These are phyloP conservation scores for Metschnikowia drakensbergensis DNA, from an alignment of 805 yeast species.

Conservation along the genomic window DNA sequence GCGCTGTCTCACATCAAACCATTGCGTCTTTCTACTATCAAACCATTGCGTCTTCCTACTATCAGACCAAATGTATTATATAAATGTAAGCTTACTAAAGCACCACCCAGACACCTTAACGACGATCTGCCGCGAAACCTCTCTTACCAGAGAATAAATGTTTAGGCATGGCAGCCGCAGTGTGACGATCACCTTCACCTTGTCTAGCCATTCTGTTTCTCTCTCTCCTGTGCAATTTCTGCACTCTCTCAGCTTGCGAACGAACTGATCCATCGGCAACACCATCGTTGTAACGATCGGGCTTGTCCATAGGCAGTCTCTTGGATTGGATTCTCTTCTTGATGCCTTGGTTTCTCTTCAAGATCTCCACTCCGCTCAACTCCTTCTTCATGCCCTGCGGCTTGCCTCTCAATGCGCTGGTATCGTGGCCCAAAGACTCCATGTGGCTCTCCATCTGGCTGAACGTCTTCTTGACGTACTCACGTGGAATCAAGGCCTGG, in stretches of 20 bases:
- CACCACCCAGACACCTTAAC: conserved; percentile 40
- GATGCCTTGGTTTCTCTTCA: conserved; percentile 52
- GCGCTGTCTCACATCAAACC: background rate
- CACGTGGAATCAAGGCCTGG: conserved; percentile 85
- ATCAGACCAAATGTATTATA: background rate
- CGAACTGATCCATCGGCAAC: conserved; percentile 75
- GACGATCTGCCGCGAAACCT: conserved; percentile 90
- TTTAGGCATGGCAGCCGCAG: conserved; percentile 80
- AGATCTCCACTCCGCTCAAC: conserved; percentile 74
- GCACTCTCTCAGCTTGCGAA: conserved; percentile 80
- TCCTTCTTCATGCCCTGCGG: conserved; percentile 36
- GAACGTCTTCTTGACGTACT: conserved; percentile 72
- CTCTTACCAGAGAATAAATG: conserved; percentile 96
- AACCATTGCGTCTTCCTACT: background rate
- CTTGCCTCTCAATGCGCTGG: conserved; percentile 47
- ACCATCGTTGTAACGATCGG: conserved; percentile 85
- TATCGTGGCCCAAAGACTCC: conserved; percentile 87
- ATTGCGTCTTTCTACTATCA: background rate
- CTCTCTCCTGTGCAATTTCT: conserved; percentile 87
- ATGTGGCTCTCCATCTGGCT: conserved; percentile 84
- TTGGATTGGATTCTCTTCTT: conserved; percentile 40
- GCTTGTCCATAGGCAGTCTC: conserved; percentile 53
- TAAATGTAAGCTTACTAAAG: background rate
- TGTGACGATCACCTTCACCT: conserved; percentile 95
- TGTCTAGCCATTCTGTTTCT: conserved; percentile 88